These are phyloP conservation scores for Hansfordia pulvinata DNA, from an alignment of 2,329 filamentous ascomycete genomes.

Conservation along the genomic window DNA sequence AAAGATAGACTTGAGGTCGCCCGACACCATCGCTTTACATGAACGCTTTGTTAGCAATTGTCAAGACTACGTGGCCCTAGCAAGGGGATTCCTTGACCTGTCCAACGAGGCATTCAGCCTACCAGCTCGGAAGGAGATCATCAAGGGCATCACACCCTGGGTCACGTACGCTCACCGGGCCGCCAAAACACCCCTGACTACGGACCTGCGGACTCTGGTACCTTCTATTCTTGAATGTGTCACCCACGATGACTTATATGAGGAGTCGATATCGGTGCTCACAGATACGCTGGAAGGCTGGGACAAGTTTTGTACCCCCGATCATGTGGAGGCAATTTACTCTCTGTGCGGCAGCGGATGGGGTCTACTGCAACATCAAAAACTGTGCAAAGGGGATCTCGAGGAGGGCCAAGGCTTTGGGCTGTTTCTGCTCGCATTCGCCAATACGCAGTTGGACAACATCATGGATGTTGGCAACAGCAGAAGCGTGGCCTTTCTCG, in stretches of 20 bases:
- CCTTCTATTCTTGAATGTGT: conserved; percentile 48
- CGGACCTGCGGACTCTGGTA: conserved; percentile 45
- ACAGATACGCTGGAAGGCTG: conserved; percentile 53
- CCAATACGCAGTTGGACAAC: conserved; percentile 47
- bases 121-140: conserved; percentile 35
- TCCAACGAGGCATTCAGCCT: conserved; percentile 9
- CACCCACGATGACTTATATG: conserved; percentile 41
- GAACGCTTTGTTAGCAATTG: conserved; percentile 35
- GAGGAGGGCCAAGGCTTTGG: conserved; percentile 53
- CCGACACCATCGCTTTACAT: conserved; percentile 34
- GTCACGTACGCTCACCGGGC: conserved; percentile 57
- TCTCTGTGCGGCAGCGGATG: conserved; percentile 47
- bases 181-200: conserved; percentile 40
- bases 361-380: conserved; percentile 40
- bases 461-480: conserved; percentile 38
- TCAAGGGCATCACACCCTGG: conserved; percentile 57
- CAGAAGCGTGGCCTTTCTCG: conserved; percentile 39
- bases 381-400: conserved; percentile 43
- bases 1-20: conserved; percentile 50
- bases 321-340: conserved; percentile 43
- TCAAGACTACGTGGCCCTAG: conserved; percentile 32
- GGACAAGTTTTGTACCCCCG: conserved; percentile 43
- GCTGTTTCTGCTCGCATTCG: conserved; percentile 54
- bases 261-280: conserved; percentile 48
- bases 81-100: conserved; percentile 24